phyloP scores from a whole-genome alignment of 2,329 filamentous ascomycete genomes.

The Alternaria metachromatica region DNA sequence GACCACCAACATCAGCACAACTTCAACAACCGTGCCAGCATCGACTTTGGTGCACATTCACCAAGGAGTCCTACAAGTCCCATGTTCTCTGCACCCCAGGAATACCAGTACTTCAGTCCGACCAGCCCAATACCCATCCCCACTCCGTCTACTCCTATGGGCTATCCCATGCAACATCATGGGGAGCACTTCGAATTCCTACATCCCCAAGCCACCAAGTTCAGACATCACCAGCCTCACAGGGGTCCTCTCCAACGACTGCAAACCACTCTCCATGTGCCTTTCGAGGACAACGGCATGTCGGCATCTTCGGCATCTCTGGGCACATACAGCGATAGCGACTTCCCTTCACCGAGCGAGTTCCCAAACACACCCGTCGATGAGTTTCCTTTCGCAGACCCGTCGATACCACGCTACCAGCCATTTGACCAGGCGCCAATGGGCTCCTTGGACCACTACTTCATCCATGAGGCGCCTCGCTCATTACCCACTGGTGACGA shows the following conservation, averaged over 20 bases:
- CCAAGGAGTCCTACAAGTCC: slow-evolving; percentile 47
- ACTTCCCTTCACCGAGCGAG: slow-evolving; percentile 56
- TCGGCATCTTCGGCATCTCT: slow-evolving; percentile 56
- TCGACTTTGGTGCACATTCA: slow-evolving; percentile 44
- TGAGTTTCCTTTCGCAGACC: slow-evolving; percentile 51
- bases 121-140: slow-evolving; percentile 52
- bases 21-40: slow-evolving; percentile 38
- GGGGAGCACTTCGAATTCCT: slow-evolving; percentile 49
- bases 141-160: slow-evolving; percentile 43
- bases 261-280: slow-evolving; percentile 50
- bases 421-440: slow-evolving; percentile 45
- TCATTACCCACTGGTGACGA: slow-evolving; percentile 48
- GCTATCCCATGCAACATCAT: slow-evolving; percentile 49
- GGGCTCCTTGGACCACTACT: slow-evolving; percentile 48
- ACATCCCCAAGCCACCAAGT: slow-evolving; percentile 45
- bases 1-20: slow-evolving; percentile 35
- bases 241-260: slow-evolving; percentile 51
- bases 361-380: slow-evolving; percentile 56
- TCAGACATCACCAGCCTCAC: slow-evolving; percentile 48
- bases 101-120: slow-evolving; percentile 46
- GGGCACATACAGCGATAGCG: slow-evolving; percentile 56
- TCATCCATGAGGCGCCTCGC: slow-evolving; percentile 45
- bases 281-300: slow-evolving; percentile 51
- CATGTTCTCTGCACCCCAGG: slow-evolving; percentile 44
- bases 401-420: slow-evolving; percentile 47